Evolutionary conservation across 306 rosid species (phyloP).

Genomic region (Quercus variabilis): DNA sequence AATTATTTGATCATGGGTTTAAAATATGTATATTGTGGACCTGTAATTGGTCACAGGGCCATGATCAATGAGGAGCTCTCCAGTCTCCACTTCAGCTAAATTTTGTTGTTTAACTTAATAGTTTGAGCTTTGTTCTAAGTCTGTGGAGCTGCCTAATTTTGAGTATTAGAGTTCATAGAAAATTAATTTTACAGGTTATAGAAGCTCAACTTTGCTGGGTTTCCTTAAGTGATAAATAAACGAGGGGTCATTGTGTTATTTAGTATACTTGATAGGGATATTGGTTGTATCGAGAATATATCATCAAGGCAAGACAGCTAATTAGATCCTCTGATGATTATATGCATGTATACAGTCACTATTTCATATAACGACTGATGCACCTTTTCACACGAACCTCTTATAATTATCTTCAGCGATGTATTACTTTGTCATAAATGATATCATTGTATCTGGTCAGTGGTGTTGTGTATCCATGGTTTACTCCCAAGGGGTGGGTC

Average conservation of each 20-base stretch:
- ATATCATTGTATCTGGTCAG: background rate
- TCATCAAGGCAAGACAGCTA: background rate
- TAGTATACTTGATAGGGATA: background rate
- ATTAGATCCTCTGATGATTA: background rate
- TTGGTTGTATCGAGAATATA: background rate
- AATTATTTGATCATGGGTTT: background rate
- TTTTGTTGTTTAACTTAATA: background rate
- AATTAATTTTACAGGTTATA: background rate
- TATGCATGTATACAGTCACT: no score
- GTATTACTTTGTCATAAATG: background rate
- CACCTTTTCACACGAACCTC: background rate
- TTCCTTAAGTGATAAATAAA: background rate
- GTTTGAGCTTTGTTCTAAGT: background rate
- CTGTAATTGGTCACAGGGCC: background rate
- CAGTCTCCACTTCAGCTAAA: background rate
- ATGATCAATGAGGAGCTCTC: background rate
- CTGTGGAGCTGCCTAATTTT: background rate
- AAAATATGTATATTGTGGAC: background rate
- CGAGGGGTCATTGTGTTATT: background rate
- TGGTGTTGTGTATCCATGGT: no score
- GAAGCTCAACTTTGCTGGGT: background rate
- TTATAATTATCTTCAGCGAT: background rate
- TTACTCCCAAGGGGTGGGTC: no score
- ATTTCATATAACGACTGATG: no score
- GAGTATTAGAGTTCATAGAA: background rate